Percentiles rank a stretch among this genome's conserved stretches.
phyloP scores from a whole-genome alignment of 257 asterid species.

The Nicotiana noctiflora region DNA sequence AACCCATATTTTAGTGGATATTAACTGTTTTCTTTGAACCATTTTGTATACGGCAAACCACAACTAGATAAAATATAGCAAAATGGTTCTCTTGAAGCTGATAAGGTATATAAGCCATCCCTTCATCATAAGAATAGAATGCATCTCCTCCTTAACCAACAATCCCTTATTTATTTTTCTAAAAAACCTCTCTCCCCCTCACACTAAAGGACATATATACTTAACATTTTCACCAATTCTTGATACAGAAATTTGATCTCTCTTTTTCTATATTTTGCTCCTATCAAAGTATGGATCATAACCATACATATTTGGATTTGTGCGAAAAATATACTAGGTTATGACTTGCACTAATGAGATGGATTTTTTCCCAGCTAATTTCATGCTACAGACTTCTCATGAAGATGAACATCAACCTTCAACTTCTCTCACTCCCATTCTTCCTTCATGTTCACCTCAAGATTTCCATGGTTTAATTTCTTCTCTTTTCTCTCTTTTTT shows the following conservation, averaged over 20 bases:
- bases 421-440: conserved; percentile 33
- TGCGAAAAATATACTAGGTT: conserved; percentile 21
- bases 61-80: conserved; percentile 13
- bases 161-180: not conserved
- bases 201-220: conserved; percentile 18
- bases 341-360: conserved; percentile 44
- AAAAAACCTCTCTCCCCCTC: conserved; percentile 2
- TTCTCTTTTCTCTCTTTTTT: not conserved
- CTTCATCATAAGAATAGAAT: conserved; percentile 32
- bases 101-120: conserved; percentile 60
- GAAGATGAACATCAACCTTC: conserved; percentile 36
- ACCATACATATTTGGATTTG: conserved; percentile 17
- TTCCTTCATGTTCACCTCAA: conserved; percentile 27
- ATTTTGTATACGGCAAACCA: not conserved
- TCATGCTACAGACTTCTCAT: conserved; percentile 68
- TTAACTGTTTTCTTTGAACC: too few species aligned
- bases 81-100: conserved; percentile 25
- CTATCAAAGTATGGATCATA: conserved; percentile 20
- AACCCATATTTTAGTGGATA: too few species aligned
- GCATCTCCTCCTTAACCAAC: conserved; percentile 32
- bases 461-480: conserved; percentile 30
- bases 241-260: not conserved
- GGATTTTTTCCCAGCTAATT: conserved; percentile 79
- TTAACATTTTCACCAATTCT: not conserved
- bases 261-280: not conserved